Conservation (phyloP, 2,329 filamentous ascomycete genomes). For the Rutstroemia sp. region DNA sequence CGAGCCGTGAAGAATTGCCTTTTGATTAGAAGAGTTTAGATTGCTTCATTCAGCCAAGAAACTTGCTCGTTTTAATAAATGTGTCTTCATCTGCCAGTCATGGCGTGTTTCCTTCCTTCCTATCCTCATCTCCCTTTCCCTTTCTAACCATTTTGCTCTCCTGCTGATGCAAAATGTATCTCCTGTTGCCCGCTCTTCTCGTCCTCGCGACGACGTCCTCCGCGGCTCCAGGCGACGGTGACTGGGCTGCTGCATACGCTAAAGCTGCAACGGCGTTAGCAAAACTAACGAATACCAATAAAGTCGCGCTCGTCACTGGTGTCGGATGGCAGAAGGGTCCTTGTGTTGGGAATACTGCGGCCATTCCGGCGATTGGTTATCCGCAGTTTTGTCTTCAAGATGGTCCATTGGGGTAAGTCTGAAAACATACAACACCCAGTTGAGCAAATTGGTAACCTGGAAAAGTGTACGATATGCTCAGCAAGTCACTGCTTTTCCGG, state of each 20-base stretch:
- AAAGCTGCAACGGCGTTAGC: slow-evolving; percentile 62
- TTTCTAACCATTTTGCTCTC: not conserved
- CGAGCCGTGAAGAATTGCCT: too few species aligned
- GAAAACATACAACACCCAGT: not conserved
- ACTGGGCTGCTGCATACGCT: slow-evolving; percentile 62
- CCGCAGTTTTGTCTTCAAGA: slow-evolving; percentile 74
- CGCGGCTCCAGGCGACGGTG: slow-evolving; percentile 18
- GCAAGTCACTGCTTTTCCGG: slow-evolving; percentile 69
- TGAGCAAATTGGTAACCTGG: not conserved
- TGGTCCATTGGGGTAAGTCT: slow-evolving; percentile 56
- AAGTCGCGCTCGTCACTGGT: slow-evolving; percentile 72
- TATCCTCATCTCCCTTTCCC: not conserved
- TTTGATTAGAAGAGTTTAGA: too few species aligned
- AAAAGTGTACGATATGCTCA: slow-evolving; percentile 55
- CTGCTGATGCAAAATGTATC: not conserved
- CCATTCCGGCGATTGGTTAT: slow-evolving; percentile 53
- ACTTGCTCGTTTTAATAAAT: too few species aligned
- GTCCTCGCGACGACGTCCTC: slow-evolving; percentile 12
- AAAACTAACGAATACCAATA: slow-evolving; percentile 66
- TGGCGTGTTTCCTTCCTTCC: not conserved
- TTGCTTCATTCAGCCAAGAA: too few species aligned
- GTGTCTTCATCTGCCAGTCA: too few species aligned
- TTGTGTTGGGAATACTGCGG: slow-evolving; percentile 56
- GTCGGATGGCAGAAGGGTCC: slow-evolving; percentile 67
- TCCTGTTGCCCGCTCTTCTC: slow-evolving; percentile 9